Conservation (phyloP, 75 land plant genomes). For the Sequoia sempervirens region DNA sequence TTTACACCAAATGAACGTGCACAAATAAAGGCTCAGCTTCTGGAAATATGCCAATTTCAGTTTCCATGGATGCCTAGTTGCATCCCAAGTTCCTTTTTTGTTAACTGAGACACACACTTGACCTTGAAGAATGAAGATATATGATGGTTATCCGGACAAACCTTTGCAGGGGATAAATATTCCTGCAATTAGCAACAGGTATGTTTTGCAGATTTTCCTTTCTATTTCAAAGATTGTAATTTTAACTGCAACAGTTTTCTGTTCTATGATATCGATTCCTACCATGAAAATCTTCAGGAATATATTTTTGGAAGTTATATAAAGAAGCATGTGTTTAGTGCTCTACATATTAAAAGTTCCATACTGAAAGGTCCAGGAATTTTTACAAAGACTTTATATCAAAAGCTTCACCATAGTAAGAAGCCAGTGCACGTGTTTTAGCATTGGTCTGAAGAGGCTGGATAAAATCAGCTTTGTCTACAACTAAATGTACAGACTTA, state of each 20-base stretch:
- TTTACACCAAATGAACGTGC: neutral
- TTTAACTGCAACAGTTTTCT: neutral
- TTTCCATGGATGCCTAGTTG: neutral
- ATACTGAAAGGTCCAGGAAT: neutral
- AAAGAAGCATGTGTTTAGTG: neutral
- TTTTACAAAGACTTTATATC: neutral
- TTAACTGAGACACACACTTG: neutral
- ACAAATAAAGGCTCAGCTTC: neutral
- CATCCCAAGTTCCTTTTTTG: neutral
- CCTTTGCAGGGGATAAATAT: neutral
- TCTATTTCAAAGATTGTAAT: neutral
- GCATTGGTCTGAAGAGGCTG: neutral
- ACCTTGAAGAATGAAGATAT: neutral
- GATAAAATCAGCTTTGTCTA: neutral
- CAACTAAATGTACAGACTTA: neutral
- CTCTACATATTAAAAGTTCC: neutral
- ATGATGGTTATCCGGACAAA: neutral
- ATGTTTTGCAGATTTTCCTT: neutral
- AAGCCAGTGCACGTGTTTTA: neutral
- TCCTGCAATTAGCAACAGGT: neutral
- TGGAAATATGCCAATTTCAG: neutral
- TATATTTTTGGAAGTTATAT: neutral
- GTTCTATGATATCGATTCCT: neutral
- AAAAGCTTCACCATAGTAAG: neutral
- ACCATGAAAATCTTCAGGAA: neutral